Evolutionary conservation across 2,329 filamentous ascomycete species (phyloP).

Genomic region (Chaetomiaceae sp.): DNA sequence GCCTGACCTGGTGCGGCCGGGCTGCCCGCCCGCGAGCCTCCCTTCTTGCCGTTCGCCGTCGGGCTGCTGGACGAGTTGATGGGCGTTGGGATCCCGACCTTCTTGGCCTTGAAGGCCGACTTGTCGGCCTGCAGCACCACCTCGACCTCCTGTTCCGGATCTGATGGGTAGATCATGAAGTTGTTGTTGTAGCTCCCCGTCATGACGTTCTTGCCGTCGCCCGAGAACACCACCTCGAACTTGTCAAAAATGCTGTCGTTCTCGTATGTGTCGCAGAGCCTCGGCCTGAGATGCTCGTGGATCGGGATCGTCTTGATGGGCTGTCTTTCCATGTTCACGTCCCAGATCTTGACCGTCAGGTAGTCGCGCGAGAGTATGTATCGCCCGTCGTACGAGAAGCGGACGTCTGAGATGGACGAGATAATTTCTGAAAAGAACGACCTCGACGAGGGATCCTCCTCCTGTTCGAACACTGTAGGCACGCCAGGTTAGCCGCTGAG

Average conservation of each 20-base stretch:
- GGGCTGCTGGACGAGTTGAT: conserved; percentile 81
- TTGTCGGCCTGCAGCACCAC: conserved; percentile 97
- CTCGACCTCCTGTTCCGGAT: conserved; percentile 93
- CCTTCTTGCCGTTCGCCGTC: conserved; percentile 77
- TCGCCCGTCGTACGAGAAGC: conserved; percentile 92
- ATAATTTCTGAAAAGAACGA: conserved; percentile 99
- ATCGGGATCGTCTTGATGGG: conserved; percentile 98
- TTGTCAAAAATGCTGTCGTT: conserved; percentile 99
- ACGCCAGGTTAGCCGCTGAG: not conserved
- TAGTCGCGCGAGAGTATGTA: conserved; percentile 98
- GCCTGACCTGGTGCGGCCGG: conserved; percentile 77
- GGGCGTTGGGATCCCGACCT: conserved; percentile 94
- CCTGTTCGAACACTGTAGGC: conserved; percentile 86
- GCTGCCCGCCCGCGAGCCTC: conserved; percentile 80
- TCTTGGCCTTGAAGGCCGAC: conserved; percentile 99
- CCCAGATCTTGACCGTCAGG: conserved; percentile 98
- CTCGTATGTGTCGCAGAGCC: conserved; percentile 96
- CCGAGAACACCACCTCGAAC: conserved; percentile 98
- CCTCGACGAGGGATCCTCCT: conserved; percentile 92
- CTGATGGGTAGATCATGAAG: conserved; percentile 99
- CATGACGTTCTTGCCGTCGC: conserved; percentile 98
- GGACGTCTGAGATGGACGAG: conserved; percentile 96
- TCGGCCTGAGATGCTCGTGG: conserved; percentile 90
- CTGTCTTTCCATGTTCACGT: conserved; percentile 97
- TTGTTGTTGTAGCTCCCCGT: conserved; percentile 99